phyloP scores from a whole-genome alignment of 192 early-diverging fungal genomes.

The Coemansia sp. region DNA sequence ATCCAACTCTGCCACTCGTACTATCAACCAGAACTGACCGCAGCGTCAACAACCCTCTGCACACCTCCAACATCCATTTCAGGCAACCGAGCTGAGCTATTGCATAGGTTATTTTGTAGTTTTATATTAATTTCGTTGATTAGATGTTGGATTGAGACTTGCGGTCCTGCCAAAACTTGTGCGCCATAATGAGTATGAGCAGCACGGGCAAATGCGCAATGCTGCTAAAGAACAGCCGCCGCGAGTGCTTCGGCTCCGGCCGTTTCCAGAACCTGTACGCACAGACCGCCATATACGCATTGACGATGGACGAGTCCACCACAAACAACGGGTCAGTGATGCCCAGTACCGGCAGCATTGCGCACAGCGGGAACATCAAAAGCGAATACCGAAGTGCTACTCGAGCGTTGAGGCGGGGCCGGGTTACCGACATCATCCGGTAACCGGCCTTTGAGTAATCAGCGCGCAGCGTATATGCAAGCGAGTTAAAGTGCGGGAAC shows the following conservation, averaged over 20 bases:
- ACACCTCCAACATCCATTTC: constrained; percentile 45
- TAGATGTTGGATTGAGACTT: not conserved
- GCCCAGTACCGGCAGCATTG: constrained; percentile 61
- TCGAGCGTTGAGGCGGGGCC: constrained; percentile 84
- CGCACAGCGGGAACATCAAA: constrained; percentile 72
- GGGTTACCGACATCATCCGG: constrained; percentile 88
- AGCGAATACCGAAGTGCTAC: constrained; percentile 80
- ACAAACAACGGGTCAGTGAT: constrained; percentile 80
- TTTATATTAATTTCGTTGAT: not conserved
- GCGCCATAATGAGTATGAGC: constrained; percentile 83
- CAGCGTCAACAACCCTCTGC: constrained; percentile 14
- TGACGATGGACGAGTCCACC: constrained; percentile 71
- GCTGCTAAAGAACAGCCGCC: constrained; percentile 88
- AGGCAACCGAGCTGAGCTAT: constrained; percentile 4
- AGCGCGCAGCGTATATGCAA: constrained; percentile 85
- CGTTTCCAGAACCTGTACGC: constrained; percentile 80
- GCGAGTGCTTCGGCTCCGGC: constrained; percentile 76
- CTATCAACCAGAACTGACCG: constrained; percentile 40
- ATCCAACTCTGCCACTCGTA: constrained; percentile 38
- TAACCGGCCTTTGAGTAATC: constrained; percentile 98
- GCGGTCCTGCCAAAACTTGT: constrained; percentile 60
- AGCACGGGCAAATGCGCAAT: constrained; percentile 85
- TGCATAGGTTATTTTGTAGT: not conserved
- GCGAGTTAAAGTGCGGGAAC: constrained; percentile 97
- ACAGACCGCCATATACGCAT: constrained; percentile 68